Evolutionary conservation across 306 rosid species (phyloP).

Genomic region (Senna siamea): DNA sequence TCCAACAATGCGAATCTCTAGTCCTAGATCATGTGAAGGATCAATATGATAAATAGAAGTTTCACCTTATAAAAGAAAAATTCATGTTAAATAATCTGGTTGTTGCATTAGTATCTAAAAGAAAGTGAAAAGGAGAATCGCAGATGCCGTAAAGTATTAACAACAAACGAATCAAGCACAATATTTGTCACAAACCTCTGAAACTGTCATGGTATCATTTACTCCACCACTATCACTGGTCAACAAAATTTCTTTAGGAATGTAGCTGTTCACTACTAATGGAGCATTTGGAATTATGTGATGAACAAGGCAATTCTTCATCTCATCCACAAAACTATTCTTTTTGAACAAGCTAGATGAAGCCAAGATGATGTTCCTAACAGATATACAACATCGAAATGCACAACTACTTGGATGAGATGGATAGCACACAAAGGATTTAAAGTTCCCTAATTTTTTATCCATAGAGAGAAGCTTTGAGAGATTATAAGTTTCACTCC

Average conservation of each 20-base stretch:
- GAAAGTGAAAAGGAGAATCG: not conserved
- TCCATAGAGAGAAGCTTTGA: slow-evolving; percentile 73
- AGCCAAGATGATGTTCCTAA: slow-evolving; percentile 66
- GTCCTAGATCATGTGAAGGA: slow-evolving; percentile 84
- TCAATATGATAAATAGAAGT: slow-evolving; percentile 82
- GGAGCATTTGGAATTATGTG: slow-evolving; percentile 80
- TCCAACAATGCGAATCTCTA: slow-evolving; percentile 74
- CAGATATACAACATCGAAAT: slow-evolving; percentile 88
- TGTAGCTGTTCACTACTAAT: slow-evolving; percentile 71
- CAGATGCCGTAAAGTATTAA: slow-evolving; percentile 6
- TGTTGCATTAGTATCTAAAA: slow-evolving; percentile 25
- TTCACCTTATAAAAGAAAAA: slow-evolving; percentile 59
- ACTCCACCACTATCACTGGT: slow-evolving; percentile 79
- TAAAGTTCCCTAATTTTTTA: slow-evolving; percentile 72
- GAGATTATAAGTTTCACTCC: slow-evolving; percentile 92
- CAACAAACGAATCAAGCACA: not conserved
- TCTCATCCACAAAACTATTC: slow-evolving; percentile 46
- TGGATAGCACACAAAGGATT: slow-evolving; percentile 90
- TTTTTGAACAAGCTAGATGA: slow-evolving; percentile 51
- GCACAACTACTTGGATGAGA: slow-evolving; percentile 83
- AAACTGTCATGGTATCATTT: slow-evolving; percentile 56
- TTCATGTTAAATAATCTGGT: slow-evolving; percentile 10
- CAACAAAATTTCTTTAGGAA: slow-evolving; percentile 71
- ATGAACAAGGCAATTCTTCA: slow-evolving; percentile 65
- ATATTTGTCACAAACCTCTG: slow-evolving; percentile 72